A percentile compares a stretch with the other conserved stretches of the same genome.
Conservation (phyloP, 306 rosid genomes). For the Senna siamea region DNA sequence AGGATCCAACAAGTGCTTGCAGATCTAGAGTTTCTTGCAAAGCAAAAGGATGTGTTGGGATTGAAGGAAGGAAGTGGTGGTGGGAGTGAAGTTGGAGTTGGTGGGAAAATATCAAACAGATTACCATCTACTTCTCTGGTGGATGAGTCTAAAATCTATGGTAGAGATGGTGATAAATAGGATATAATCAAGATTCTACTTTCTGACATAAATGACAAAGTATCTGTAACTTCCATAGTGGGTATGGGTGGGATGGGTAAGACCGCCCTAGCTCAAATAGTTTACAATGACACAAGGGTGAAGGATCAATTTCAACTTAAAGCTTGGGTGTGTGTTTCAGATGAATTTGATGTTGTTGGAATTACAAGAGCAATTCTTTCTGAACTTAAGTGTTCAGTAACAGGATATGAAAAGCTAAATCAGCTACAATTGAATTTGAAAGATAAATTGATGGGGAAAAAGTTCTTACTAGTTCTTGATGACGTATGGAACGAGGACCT, state of each 20-base stretch:
- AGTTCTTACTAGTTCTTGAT: constrained; percentile 5
- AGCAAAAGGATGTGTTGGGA: constrained; percentile 35
- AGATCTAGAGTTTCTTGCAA: constrained; percentile 28
- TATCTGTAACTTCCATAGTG: neutral
- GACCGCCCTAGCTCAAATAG: constrained; percentile 38
- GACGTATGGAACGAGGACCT: constrained; percentile 38
- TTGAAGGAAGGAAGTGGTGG: constrained; percentile 20
- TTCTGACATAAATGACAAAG: too few relatives aligned
- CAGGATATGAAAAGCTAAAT: neutral
- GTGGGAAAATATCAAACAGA: constrained; percentile 22
- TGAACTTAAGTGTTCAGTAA: neutral
- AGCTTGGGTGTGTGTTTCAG: constrained; percentile 42
- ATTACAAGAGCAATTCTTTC: constrained; percentile 39
- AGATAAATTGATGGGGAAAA: neutral
- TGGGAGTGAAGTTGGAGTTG: constrained; percentile 14
- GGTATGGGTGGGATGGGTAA: constrained; percentile 49
- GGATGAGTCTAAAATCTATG: constrained; percentile 39
- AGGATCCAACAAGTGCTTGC: constrained; percentile 32
- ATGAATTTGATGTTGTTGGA: neutral
- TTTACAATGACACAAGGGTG: constrained; percentile 31
- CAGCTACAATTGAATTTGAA: neutral
- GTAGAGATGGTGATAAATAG: constrained; percentile 39
- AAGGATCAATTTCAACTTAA: constrained; percentile 23
- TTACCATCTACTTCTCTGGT: constrained; percentile 18
- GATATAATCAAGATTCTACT: constrained; percentile 21